Conservation (phyloP, 2,329 filamentous ascomycete species). For the Didymella glomerata region DNA sequence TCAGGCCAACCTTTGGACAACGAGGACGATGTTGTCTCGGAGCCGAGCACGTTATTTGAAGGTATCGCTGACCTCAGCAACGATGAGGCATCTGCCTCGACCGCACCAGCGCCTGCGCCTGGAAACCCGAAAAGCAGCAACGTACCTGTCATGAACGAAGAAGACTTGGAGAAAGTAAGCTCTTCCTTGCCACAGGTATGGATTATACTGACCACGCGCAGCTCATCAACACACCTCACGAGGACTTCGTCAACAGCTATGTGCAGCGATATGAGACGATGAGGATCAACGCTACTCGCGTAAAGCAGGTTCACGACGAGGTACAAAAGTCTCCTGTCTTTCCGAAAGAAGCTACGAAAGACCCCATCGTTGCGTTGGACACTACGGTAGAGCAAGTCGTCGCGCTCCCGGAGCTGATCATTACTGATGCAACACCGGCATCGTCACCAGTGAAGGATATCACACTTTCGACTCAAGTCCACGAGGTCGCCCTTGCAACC, state of each 20-base stretch:
- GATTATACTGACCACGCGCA: not conserved
- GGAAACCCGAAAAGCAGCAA: too few relatives aligned
- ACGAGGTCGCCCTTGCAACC: not conserved
- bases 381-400: not conserved
- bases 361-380: not conserved
- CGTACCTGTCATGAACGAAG: not conserved
- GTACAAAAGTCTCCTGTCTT: not conserved
- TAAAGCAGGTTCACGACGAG: not conserved
- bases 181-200: too few relatives aligned
- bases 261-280: not conserved
- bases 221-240: conserved; percentile 4
- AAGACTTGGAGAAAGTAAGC: not conserved
- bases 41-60: not conserved
- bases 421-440: not conserved
- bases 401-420: not conserved
- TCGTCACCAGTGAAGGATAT: not conserved
- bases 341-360: too few relatives aligned
- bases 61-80: not conserved
- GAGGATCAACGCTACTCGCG: not conserved
- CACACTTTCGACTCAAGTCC: too few relatives aligned
- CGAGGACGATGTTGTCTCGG: not conserved
- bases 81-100: too few relatives aligned
- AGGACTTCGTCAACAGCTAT: conserved; percentile 9
- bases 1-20: not conserved
- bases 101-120: too few relatives aligned